Evolutionary conservation across 352 stramenopile genomes (phyloP), one percentile per base, ranked within the genome.

Genomic region (Phytophthora macrochlamydospora): DNA sequence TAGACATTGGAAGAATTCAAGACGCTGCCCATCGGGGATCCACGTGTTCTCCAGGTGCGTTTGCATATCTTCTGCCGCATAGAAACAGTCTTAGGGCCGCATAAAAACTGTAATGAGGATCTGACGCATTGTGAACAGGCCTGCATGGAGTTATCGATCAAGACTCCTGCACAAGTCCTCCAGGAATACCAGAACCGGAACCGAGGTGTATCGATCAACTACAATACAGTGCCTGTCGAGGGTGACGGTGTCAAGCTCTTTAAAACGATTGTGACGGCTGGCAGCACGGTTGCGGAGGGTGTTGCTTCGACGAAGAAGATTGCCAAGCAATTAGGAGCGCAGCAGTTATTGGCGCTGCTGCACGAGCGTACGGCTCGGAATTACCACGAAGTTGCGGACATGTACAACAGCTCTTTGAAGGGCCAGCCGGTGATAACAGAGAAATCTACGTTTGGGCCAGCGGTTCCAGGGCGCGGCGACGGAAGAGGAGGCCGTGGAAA

Each of bases 101-200:
- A 29, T 4, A 48, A 7, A 24, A 28, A 50, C 40, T 29, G 49
- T 11, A 29, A 9, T 24, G 40, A n/a, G 33, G 8, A 13, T 7
- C 37, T 58, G 13, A 43, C 18, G 18, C 18, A 55, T 28, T 56
- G 24, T 13, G 42, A 51, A 14, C 53, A 94, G 80, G 81, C 69
- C 18, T 95, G 85, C 56, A 85, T 93, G 70, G 77, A 93, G 45
- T 69, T 95, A 38, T 85, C 78, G 5, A 79, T 92, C 58, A 93
- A 93, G 71, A 95, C 87, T 1, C 87, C 87, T 1, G 87, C 85
- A 9, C 87, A 95, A 75, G 83, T 95, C n/a, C 69, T 95, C 18
- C 83, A 93, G 45, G 87, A 95, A 61, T 95, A 92, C 57, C 84
- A 93, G 62, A 93, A 92, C 57, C 76, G 85, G 13, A 87, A 95